Evolutionary conservation across 1,139 yeast genomes (phyloP).

Genomic region (Yamadazyma diospyri): DNA sequence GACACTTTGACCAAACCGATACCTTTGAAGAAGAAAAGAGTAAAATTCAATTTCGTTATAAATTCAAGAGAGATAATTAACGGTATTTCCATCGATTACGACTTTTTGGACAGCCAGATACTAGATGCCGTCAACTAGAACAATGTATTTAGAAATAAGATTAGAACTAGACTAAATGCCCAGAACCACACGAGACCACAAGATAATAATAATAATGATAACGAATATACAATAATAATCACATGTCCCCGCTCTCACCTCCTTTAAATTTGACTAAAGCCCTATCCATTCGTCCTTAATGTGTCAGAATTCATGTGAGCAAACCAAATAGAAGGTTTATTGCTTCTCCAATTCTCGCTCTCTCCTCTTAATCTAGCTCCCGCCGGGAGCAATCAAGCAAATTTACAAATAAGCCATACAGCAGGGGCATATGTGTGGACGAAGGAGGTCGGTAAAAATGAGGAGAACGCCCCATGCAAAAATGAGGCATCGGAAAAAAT

Average conservation of each 20-base stretch:
- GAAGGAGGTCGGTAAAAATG: too few relatives aligned
- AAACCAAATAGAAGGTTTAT: too few relatives aligned
- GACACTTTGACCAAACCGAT: background rate
- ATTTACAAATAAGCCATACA: too few relatives aligned
- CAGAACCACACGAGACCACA: background rate
- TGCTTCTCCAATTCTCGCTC: too few relatives aligned
- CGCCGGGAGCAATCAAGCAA: too few relatives aligned
- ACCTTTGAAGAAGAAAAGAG: slow-evolving; percentile 19
- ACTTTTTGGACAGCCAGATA: slow-evolving; percentile 33
- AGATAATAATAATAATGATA: slow-evolving; percentile 1
- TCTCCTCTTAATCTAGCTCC: too few relatives aligned
- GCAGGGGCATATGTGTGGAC: too few relatives aligned
- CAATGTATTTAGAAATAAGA: too few relatives aligned
- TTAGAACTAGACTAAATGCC: background rate
- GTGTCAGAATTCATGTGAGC: slow-evolving; percentile 1
- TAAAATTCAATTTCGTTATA: slow-evolving; percentile 39
- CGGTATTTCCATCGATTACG: slow-evolving; percentile 42
- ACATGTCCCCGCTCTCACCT: background rate
- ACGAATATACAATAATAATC: slow-evolving; percentile 2
- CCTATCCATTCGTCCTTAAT: slow-evolving; percentile 1
- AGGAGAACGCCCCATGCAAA: too few relatives aligned
- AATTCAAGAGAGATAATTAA: slow-evolving; percentile 42
- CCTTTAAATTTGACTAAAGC: background rate
- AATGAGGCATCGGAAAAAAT: slow-evolving; percentile 1
- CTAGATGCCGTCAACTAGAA: slow-evolving; percentile 1